Percentiles rank a stretch among this genome's conserved stretches.
Conservation (phyloP, 2,329 filamentous ascomycete genomes). For the Teratosphaeria destructans region DNA sequence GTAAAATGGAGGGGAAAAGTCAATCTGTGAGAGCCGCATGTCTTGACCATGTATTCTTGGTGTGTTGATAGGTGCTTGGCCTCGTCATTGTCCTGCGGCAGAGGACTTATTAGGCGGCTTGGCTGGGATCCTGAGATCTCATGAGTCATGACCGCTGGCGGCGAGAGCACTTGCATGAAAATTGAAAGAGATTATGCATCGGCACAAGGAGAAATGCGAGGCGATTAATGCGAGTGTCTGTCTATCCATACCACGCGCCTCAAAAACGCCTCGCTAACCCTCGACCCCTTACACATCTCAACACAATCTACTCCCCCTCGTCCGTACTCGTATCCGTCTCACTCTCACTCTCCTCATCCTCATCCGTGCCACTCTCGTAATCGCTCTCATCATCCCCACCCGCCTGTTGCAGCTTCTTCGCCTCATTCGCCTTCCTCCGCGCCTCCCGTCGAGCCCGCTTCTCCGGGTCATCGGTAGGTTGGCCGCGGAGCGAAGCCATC, state of each 20-base stretch:
- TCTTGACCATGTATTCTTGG: not conserved
- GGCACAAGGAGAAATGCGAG: no score
- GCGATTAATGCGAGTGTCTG: no score
- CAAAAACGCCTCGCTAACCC: no score
- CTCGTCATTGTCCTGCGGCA: not conserved
- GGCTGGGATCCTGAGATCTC: not conserved
- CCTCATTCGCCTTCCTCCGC: not conserved
- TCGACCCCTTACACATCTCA: no score
- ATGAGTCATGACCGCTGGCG: no score
- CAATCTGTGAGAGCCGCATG: not conserved
- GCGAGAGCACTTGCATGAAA: no score
- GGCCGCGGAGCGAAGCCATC: constrained; percentile 28
- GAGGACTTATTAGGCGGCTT: not conserved
- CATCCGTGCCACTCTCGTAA: constrained; percentile 28
- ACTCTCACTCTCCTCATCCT: constrained; percentile 27
- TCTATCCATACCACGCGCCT: no score
- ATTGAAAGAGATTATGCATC: no score
- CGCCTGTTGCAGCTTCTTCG: constrained; percentile 7
- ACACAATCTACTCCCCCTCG: constrained; percentile 1
- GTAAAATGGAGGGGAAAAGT: not conserved
- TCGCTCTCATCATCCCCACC: constrained; percentile 27
- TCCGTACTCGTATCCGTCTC: constrained; percentile 61
- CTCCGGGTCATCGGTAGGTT: constrained; percentile 17
- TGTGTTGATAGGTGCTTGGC: not conserved
- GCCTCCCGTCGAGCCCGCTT: constrained; percentile 4